phyloP scores from a whole-genome alignment of 2,329 filamentous ascomycete genomes.

The Arthrobotrys entomopaga region DNA sequence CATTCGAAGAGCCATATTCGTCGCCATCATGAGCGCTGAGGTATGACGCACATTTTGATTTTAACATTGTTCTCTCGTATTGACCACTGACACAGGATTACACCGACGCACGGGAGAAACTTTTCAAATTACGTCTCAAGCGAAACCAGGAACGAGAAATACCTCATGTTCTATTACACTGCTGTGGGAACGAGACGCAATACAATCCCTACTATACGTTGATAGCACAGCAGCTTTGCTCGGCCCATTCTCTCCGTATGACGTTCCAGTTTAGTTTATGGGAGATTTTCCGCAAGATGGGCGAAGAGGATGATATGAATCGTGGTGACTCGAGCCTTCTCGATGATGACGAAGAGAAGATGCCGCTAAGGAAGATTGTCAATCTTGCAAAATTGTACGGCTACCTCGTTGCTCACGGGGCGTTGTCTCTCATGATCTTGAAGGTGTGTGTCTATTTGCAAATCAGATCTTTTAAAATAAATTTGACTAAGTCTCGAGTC shows the following conservation, averaged over 20 bases:
- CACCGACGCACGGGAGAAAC: conserved; percentile 81
- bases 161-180: conserved; percentile 86
- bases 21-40: conserved; percentile 74
- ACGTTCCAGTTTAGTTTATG: conserved; percentile 88
- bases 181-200: conserved; percentile 79
- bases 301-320: conserved; percentile 78
- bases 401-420: conserved; percentile 70
- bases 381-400: conserved; percentile 76
- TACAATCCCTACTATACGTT: conserved; percentile 96
- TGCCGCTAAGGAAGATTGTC: conserved; percentile 69
- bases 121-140: conserved; percentile 85
- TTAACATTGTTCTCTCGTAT: not conserved
- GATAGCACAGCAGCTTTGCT: conserved; percentile 80
- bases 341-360: conserved; percentile 67
- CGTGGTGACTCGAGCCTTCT: conserved; percentile 69
- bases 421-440: conserved; percentile 68
- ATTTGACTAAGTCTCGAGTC: not conserved
- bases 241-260: conserved; percentile 78
- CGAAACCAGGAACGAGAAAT: conserved; percentile 87
- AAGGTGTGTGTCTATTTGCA: conserved; percentile 60
- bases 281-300: conserved; percentile 84
- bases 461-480: not conserved
- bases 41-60: conserved; percentile 21
- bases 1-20: conserved; percentile 88
- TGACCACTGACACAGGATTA: conserved; percentile 72